Evolutionary conservation across 2,329 filamentous ascomycete species (phyloP).

Genomic region (Calonectria pauciramosa): DNA sequence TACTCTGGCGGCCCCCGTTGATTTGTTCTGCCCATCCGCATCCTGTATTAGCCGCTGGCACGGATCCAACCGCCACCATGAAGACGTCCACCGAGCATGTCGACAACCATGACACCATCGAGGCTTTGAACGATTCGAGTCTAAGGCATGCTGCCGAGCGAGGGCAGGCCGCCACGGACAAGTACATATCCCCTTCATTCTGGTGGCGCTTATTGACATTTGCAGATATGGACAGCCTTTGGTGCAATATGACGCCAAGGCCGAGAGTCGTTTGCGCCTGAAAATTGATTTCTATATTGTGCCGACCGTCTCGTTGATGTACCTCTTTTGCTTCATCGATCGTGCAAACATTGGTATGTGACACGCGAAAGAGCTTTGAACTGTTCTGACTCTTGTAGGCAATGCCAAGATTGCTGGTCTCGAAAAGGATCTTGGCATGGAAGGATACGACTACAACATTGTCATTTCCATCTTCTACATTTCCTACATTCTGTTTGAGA

Average conservation of each 20-base stretch:
- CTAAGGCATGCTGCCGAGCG: conserved; percentile 16
- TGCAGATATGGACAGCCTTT: conserved; percentile 14
- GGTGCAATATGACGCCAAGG: conserved; percentile 13
- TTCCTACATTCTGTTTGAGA: conserved; percentile 68
- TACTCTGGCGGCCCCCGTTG: neutral
- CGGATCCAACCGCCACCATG: neutral
- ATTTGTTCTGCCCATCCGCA: neutral
- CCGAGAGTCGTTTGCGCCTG: conserved; percentile 67
- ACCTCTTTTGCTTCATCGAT: conserved; percentile 71
- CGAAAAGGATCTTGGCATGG: conserved; percentile 63
- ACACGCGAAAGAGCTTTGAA: neutral
- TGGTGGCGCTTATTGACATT: neutral
- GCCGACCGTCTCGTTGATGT: conserved; percentile 74
- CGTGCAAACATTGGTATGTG: conserved; percentile 73
- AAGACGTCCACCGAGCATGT: neutral
- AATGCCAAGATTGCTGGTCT: conserved; percentile 72
- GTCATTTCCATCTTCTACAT: conserved; percentile 49
- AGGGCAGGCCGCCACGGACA: conserved; percentile 17
- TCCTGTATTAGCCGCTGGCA: neutral
- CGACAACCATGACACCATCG: conserved; percentile 22
- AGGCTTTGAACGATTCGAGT: conserved; percentile 19
- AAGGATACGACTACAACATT: conserved; percentile 71
- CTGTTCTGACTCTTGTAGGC: conserved; percentile 45
- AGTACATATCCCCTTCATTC: neutral
- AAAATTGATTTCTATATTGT: conserved; percentile 77